Base-by-base conservation (phyloP, 2,329 filamentous ascomycete species). In the Pyrenochaeta sp. region DNA sequence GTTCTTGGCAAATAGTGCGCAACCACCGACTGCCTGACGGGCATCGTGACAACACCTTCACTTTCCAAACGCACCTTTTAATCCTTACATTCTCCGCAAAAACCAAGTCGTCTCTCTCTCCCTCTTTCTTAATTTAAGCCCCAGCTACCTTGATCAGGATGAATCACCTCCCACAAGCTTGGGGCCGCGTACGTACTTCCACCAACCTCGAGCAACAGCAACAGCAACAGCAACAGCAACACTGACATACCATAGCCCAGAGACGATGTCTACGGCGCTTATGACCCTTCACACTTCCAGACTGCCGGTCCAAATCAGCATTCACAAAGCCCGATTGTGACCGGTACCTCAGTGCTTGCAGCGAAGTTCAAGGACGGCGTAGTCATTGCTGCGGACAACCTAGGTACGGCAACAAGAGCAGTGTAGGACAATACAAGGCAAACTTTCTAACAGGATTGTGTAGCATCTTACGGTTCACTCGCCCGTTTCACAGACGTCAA, bases 401-500 rank as follows among this genome's bases (percentile, higher is more conserved):
- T 99, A 62, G 92, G 92, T 96, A 82, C 50, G 82, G 30, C 30
- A 45, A 15, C 30, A 39, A 49, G 45, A 43, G 23, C 36, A 12
- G 7, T 11, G 4, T 5, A 17, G 20, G 17, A 37, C 12, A 21
- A 7, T 18, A n/a, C 14, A 18, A 35, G 12, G n/a, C n/a, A 3
- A 35, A 14, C 42, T 29, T 35, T 50, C 60, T 67, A 40, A 66
- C 53, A 15, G 9, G 23, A 21, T 14, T 2, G 29, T 15, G 32
- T 72, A 96, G 95, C 95, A 66, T 99, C 95, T 53, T 99, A 99
- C 79, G 95, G 95, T 76, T 97, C 95, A 51, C 90, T 82, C 64
- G 94, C 95, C 56, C 92, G 95, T 74, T 99, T 98, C 85, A 93
- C 91, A 71, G 90, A 97, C 77, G 92, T 98, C 75, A 96, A 97